phyloP scores from a whole-genome alignment of 116 monocot genomes.

The Zostera marina region DNA sequence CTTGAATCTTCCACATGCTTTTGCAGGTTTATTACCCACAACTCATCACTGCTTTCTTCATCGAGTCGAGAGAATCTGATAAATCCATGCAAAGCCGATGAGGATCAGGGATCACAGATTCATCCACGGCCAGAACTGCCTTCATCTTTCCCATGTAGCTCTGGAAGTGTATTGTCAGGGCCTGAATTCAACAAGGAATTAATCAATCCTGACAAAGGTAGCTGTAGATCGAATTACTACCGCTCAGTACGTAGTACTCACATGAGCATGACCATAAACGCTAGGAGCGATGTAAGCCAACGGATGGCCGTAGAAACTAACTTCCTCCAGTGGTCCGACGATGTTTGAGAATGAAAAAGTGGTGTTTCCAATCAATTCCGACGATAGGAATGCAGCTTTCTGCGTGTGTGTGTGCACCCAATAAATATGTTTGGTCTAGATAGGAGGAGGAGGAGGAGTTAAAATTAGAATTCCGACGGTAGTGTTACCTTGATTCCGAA shows the following conservation, averaged over 20 bases:
- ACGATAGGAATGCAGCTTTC: conserved; percentile 13
- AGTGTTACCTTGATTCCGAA: conserved; percentile 43
- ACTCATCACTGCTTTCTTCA: conserved; percentile 22
- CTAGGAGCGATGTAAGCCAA: conserved; percentile 37
- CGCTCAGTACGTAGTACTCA: too few species aligned
- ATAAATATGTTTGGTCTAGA: too few species aligned
- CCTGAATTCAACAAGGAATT: conserved; percentile 15
- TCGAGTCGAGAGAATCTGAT: conserved; percentile 30
- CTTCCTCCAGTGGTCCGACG: conserved; percentile 37
- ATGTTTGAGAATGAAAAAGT: conserved; percentile 44
- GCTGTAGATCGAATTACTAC: too few species aligned
- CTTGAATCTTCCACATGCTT: too few species aligned
- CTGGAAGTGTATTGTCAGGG: conserved; percentile 55
- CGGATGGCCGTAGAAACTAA: conserved; percentile 31
- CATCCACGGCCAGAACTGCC: conserved; percentile 53
- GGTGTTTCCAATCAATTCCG: conserved; percentile 21
- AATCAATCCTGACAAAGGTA: not conserved
- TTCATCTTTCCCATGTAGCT: conserved; percentile 64
- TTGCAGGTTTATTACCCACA: too few species aligned
- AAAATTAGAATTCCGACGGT: too few species aligned
- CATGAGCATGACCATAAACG: conserved; percentile 38
- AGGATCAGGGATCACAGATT: conserved; percentile 46
- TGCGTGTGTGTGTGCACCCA: too few species aligned
- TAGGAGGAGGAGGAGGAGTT: too few species aligned
- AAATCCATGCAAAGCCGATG: conserved; percentile 51